A percentile compares a stretch with the other conserved stretches of the same genome.
phyloP scores from a whole-genome alignment of 768 basidiomycete genomes.

The Phlebiopsis flavidoalba region DNA sequence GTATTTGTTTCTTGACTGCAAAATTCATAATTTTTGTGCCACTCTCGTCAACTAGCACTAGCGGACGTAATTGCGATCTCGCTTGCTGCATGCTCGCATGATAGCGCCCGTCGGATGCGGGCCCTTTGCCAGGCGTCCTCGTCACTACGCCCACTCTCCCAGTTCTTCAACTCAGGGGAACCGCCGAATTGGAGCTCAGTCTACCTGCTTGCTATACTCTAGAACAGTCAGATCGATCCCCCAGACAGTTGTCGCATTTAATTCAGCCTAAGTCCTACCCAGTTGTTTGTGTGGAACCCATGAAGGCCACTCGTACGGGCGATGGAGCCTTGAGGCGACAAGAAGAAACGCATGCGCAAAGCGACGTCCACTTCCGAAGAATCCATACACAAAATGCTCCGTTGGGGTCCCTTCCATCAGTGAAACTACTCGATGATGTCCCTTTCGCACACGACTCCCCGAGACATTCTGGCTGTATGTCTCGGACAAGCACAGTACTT shows the following conservation, averaged over 20 bases:
- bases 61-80: not conserved
- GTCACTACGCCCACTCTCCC: too few relatives aligned
- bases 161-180: too few relatives aligned
- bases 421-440: conserved; percentile 63
- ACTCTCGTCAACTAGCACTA: too few relatives aligned
- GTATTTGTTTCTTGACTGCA: not conserved
- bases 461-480: conserved; percentile 54
- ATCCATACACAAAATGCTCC: not conserved
- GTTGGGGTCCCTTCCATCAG: conserved; percentile 36
- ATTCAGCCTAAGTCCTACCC: too few relatives aligned
- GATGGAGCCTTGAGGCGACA: not conserved
- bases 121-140: not conserved
- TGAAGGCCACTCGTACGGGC: not conserved
- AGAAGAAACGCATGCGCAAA: not conserved
- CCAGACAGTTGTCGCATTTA: too few relatives aligned
- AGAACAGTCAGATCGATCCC: too few relatives aligned
- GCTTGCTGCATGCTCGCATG: not conserved
- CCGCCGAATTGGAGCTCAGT: too few relatives aligned
- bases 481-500: conserved; percentile 54
- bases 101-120: not conserved
- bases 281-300: too few relatives aligned
- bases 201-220: too few relatives aligned
- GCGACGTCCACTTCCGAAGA: not conserved
- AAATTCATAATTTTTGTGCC: not conserved
- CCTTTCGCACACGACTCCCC: conserved; percentile 50